These are phyloP conservation scores for Blastomyces gilchristii DNA, from an alignment of 2,329 filamentous ascomycete genomes.

Conservation along the genomic window DNA sequence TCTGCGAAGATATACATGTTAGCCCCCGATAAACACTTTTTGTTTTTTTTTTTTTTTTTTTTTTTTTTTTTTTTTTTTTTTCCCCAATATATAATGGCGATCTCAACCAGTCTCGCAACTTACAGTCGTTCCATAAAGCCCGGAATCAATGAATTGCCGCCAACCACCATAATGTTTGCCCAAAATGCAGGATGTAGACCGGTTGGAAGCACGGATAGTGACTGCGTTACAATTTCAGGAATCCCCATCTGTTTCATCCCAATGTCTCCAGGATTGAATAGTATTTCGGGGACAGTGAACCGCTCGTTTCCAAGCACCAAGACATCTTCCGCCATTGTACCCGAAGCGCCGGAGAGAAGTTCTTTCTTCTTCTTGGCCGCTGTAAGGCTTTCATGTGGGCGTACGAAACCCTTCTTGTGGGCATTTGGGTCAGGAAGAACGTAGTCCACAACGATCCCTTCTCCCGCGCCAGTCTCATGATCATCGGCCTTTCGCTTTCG, in stretches of 20 bases:
- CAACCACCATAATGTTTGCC: constrained; percentile 79
- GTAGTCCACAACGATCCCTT: constrained; percentile 70
- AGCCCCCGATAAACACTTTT: constrained; percentile 12
- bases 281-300: constrained; percentile 77
- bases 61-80: too few relatives aligned
- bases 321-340: constrained; percentile 58
- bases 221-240: constrained; percentile 71
- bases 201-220: constrained; percentile 62
- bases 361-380: constrained; percentile 45
- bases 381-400: constrained; percentile 63
- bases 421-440: constrained; percentile 71
- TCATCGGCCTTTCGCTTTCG: constrained; percentile 30
- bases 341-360: constrained; percentile 39
- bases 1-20: constrained; percentile 22
- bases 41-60: too few relatives aligned
- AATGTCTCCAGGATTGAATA: constrained; percentile 79
- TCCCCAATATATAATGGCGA: too few relatives aligned
- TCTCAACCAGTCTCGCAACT: constrained; percentile 14
- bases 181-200: constrained; percentile 74
- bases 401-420: constrained; percentile 55
- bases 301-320: constrained; percentile 84
- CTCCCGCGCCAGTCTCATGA: constrained; percentile 11
- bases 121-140: constrained; percentile 72
- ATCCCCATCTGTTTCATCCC: constrained; percentile 76
- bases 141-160: constrained; percentile 68